These are phyloP conservation scores for Phytophthora hybrid DNA, from an alignment of 352 stramenopile species.

Conservation along the genomic window DNA sequence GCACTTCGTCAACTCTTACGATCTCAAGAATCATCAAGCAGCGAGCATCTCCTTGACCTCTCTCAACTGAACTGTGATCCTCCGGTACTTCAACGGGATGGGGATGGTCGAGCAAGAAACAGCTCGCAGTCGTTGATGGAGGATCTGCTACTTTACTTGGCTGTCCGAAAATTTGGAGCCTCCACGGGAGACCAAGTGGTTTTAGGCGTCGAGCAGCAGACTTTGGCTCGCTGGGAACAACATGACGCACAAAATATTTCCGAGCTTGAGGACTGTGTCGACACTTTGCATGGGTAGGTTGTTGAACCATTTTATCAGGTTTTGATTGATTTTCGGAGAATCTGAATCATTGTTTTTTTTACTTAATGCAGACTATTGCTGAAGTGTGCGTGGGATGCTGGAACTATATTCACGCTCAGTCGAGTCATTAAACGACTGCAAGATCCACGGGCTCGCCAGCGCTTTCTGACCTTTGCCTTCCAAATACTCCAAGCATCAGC, in stretches of 20 bases:
- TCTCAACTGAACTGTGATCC: conserved; percentile 19
- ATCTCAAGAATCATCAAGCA: too few relatives aligned
- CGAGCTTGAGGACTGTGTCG: conserved; percentile 16
- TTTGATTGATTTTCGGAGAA: background rate
- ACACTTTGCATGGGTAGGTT: conserved; percentile 24
- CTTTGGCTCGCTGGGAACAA: conserved; percentile 15
- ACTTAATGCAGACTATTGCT: conserved; percentile 28
- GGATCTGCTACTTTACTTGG: conserved; percentile 44
- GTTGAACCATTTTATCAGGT: background rate
- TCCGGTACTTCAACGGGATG: conserved; percentile 9
- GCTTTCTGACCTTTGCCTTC: conserved; percentile 45
- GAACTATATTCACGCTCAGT: conserved; percentile 18
- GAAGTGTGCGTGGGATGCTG: conserved; percentile 29
- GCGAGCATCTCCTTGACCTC: conserved; percentile 10
- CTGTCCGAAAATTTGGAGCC: conserved; percentile 25
- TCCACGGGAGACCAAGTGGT: conserved; percentile 9
- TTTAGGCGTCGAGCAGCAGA: conserved; percentile 14
- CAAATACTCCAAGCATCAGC: conserved; percentile 25
- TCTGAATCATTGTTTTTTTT: conserved; percentile 7
- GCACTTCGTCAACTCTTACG: conserved; percentile 18
- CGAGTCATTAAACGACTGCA: conserved; percentile 40
- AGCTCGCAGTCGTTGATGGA: conserved; percentile 39
- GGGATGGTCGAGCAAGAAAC: conserved; percentile 13
- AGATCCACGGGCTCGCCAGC: conserved; percentile 52
- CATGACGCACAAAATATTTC: conserved; percentile 1